Percentiles rank a stretch among this genome's conserved stretches.
phyloP scores from a whole-genome alignment of 2,329 filamentous ascomycete genomes.

The Ophiostoma triangulosporum region DNA sequence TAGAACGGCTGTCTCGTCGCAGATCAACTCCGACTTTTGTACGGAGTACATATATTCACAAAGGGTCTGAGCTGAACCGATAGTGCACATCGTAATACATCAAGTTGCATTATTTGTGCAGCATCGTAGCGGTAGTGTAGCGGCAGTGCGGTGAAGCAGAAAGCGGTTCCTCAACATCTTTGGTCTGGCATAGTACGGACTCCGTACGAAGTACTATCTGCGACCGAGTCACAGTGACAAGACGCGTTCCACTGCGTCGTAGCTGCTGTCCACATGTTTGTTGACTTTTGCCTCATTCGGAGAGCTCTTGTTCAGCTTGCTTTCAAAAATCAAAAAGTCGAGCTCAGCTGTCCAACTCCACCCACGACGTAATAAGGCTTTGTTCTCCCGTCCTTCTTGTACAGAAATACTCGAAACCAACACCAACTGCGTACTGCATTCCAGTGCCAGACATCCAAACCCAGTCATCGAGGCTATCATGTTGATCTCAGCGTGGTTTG shows the following conservation, averaged over 20 bases:
- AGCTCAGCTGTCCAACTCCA: neutral
- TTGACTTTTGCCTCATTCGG: conserved; percentile 5
- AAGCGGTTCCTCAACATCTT: no score
- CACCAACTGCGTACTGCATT: conserved; percentile 5
- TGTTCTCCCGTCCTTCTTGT: neutral
- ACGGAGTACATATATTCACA: neutral
- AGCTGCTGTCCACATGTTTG: neutral
- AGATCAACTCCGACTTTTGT: neutral
- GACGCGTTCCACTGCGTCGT: neutral
- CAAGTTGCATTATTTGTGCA: no score
- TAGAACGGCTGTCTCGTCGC: neutral
- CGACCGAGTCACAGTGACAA: neutral
- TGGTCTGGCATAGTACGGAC: no score
- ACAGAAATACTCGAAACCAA: neutral
- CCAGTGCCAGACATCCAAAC: conserved; percentile 6
- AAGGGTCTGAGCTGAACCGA: neutral
- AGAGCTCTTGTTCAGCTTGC: neutral
- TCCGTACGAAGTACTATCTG: no score
- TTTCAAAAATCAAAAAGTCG: neutral
- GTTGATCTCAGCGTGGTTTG: neutral
- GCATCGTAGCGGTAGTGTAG: neutral
- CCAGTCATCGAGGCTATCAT: neutral
- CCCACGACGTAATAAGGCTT: neutral
- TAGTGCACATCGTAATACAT: neutral
- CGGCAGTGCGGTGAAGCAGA: no score